Percentiles rank a stretch among this genome's conserved stretches.
These are phyloP conservation scores for Vanilla planifolia DNA, from an alignment of 106 monocot species.

Conservation along the genomic window DNA sequence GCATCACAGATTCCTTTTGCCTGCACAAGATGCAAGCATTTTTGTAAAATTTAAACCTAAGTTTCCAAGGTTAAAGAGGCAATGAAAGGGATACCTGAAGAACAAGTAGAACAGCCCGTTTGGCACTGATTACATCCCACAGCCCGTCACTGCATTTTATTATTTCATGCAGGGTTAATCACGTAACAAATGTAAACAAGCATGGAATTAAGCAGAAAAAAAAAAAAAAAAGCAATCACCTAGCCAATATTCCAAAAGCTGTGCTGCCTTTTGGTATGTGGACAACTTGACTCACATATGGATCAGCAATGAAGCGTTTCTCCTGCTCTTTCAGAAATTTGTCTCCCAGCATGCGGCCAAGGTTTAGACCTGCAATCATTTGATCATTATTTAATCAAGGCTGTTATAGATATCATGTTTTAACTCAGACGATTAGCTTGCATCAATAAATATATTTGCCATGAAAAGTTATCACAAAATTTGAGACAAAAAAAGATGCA, in stretches of 20 bases:
- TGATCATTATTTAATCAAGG: no score
- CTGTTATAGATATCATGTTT: no score
- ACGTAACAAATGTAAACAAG: neutral
- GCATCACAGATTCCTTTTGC: conserved; percentile 25
- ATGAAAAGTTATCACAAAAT: no score
- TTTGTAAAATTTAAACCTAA: neutral
- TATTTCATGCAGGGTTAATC: neutral
- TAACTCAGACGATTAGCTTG: no score
- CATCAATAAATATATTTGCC: neutral
- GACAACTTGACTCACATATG: conserved; percentile 70
- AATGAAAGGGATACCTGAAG: conserved; percentile 34
- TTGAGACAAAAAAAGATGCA: neutral
- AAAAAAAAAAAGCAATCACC: conserved; percentile 29
- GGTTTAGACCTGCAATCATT: conserved; percentile 64
- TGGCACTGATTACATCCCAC: conserved; percentile 88
- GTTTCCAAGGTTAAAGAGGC: neutral
- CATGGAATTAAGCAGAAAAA: neutral
- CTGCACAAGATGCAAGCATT: conserved; percentile 26
- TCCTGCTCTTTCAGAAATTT: conserved; percentile 95
- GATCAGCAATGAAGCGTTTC: conserved; percentile 72
- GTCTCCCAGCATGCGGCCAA: conserved; percentile 90
- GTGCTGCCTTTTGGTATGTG: conserved; percentile 39
- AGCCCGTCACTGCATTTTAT: conserved; percentile 73
- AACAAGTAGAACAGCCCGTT: conserved; percentile 55
- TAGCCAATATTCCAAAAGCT: conserved; percentile 76